Conservation (phyloP, 129 eudicot species). For the Tanacetum coccineum region DNA sequence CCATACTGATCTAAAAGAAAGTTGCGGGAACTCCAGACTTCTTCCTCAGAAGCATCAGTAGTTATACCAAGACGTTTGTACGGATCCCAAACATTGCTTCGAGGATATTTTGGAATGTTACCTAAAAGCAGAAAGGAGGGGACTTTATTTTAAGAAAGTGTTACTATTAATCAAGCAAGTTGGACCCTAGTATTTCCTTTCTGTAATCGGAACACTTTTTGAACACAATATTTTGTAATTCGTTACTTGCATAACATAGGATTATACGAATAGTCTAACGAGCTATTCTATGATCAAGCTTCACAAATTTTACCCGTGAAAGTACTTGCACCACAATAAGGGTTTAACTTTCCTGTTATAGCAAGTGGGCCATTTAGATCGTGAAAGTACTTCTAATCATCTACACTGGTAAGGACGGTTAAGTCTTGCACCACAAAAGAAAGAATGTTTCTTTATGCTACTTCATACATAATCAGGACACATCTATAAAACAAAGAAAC, state of each 20-base stretch:
- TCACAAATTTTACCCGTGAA: background rate
- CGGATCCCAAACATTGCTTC: slow-evolving; percentile 87
- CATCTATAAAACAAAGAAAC: no score
- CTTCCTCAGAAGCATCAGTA: slow-evolving; percentile 88
- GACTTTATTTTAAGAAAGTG: no score
- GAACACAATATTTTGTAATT: background rate
- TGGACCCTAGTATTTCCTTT: background rate
- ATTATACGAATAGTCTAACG: slow-evolving; percentile 1
- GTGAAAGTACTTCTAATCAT: no score
- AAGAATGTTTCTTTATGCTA: no score
- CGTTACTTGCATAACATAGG: background rate
- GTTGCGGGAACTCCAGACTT: slow-evolving; percentile 91
- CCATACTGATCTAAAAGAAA: slow-evolving; percentile 75
- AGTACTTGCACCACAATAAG: no score
- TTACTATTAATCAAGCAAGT: background rate
- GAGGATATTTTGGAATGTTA: slow-evolving; percentile 55
- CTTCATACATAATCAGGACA: background rate
- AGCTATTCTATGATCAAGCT: slow-evolving; percentile 2
- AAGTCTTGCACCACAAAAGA: no score
- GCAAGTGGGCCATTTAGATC: no score
- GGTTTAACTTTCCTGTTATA: no score
- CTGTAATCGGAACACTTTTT: background rate
- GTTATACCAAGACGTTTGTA: slow-evolving; percentile 86
- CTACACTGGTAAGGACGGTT: no score
- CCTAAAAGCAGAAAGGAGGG: slow-evolving; percentile 34